These are phyloP conservation scores for Epichloe gansuensis DNA, from an alignment of 2,329 filamentous ascomycete species.

Conservation along the genomic window DNA sequence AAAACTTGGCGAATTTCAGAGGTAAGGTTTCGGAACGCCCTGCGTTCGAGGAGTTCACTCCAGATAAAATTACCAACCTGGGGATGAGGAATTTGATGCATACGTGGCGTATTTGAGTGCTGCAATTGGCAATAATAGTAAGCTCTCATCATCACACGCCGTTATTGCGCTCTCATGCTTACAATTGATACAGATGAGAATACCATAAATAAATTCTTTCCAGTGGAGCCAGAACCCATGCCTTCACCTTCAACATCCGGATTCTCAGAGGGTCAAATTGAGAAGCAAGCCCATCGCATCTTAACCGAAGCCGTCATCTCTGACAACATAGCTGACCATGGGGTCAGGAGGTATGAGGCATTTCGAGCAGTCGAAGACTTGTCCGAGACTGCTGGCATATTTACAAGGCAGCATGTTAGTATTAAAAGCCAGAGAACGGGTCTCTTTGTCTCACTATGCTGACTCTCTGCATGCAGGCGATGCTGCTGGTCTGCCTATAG, in stretches of 20 bases:
- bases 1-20: slow-evolving; percentile 8
- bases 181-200: slow-evolving; percentile 14
- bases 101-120: slow-evolving; percentile 42
- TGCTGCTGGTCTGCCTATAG: slow-evolving; percentile 21
- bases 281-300: slow-evolving; percentile 12
- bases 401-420: slow-evolving; percentile 22
- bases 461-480: slow-evolving; percentile 15
- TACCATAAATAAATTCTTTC: slow-evolving; percentile 23
- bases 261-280: slow-evolving; percentile 15
- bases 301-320: slow-evolving; percentile 11
- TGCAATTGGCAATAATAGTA: slow-evolving; percentile 22
- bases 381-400: slow-evolving; percentile 15
- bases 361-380: slow-evolving; percentile 22
- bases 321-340: background rate
- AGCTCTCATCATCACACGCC: slow-evolving; percentile 1
- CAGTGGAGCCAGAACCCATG: slow-evolving; percentile 13
- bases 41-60: slow-evolving; percentile 41
- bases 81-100: slow-evolving; percentile 46
- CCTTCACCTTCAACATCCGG: slow-evolving; percentile 10
- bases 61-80: slow-evolving; percentile 52
- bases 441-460: background rate
- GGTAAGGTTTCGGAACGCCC: slow-evolving; percentile 5
- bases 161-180: background rate
- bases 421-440: too few species aligned
- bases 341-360: slow-evolving; percentile 15